Conservation (phyloP, 2,329 filamentous ascomycete species). For the Neonectria ditissima region DNA sequence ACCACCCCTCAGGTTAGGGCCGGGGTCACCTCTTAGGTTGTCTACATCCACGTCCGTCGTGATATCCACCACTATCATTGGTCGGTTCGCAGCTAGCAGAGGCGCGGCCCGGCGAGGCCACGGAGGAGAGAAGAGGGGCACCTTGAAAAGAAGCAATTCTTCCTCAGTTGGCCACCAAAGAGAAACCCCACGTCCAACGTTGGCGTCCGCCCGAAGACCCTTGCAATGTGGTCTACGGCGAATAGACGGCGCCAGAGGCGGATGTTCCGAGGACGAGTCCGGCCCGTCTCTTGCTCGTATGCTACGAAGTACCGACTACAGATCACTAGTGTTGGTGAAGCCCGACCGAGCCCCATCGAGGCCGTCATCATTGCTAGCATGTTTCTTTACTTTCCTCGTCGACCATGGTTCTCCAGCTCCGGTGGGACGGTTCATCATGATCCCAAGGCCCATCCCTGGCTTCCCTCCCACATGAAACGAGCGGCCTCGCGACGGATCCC, state of each 20-base stretch:
- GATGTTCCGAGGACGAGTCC: constrained; percentile 21
- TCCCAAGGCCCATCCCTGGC: constrained; percentile 22
- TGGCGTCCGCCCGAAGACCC: constrained; percentile 6
- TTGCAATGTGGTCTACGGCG: constrained; percentile 13
- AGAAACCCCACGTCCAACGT: constrained; percentile 20
- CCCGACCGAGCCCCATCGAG: constrained; percentile 7
- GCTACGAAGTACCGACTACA: constrained; percentile 2
- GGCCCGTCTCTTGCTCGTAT: constrained; percentile 2
- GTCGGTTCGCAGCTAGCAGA: constrained; percentile 32
- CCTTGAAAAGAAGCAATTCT: constrained; percentile 24
- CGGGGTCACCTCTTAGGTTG: no score
- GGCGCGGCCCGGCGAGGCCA: constrained; percentile 33
- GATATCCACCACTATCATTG: constrained; percentile 29
- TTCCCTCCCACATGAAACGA: constrained; percentile 40
- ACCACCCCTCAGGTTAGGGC: no score
- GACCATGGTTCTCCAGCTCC: constrained; percentile 33
- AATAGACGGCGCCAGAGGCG: constrained; percentile 9
- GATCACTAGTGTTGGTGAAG: constrained; percentile 5
- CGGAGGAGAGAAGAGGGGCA: constrained; percentile 7
- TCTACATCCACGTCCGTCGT: no score
- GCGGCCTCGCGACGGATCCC: constrained; percentile 31
- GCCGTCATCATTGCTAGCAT: constrained; percentile 12
- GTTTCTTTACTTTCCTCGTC: constrained; percentile 6
- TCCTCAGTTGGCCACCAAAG: constrained; percentile 1
- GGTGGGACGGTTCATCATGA: constrained; percentile 39